A percentile compares a stretch with the other conserved stretches of the same genome.
phyloP scores from a whole-genome alignment of 225 moss, liverwort and hornwort species.

The Bryum argenteum region DNA sequence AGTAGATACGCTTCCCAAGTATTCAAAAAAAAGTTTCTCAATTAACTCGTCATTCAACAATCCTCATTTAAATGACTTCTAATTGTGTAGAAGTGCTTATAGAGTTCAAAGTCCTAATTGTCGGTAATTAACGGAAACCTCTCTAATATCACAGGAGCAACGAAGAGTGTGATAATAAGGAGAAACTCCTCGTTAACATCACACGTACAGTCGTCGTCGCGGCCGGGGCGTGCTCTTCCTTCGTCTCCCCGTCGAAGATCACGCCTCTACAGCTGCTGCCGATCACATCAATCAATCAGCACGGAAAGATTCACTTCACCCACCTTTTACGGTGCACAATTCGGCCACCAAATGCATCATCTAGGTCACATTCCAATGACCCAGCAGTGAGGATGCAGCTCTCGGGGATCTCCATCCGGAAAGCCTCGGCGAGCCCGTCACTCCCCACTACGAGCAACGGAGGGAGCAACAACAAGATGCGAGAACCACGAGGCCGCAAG shows the following conservation, averaged over 20 bases:
- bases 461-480: slow-evolving; percentile 28
- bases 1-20: no score
- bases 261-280: not conserved
- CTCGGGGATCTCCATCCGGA: slow-evolving; percentile 48
- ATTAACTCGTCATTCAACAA: no score
- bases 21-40: no score
- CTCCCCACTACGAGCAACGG: slow-evolving; percentile 35
- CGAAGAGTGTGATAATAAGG: no score
- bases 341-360: not conserved
- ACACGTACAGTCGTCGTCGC: not conserved
- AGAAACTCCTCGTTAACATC: no score
- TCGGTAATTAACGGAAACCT: no score
- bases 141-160: not conserved
- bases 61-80: no score
- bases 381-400: slow-evolving; percentile 23
- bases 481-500: slow-evolving; percentile 24
- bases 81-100: no score
- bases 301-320: not conserved
- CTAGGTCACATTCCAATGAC: not conserved
- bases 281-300: not conserved
- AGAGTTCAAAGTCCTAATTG: no score
- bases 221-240: not conserved
- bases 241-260: not conserved
- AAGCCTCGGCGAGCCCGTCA: slow-evolving; percentile 14
- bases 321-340: not conserved